Percentiles rank a stretch among this genome's conserved stretches.
These are phyloP conservation scores for Wickerhamomyces queroliae DNA, from an alignment of 805 yeast genomes.

Conservation along the genomic window DNA sequence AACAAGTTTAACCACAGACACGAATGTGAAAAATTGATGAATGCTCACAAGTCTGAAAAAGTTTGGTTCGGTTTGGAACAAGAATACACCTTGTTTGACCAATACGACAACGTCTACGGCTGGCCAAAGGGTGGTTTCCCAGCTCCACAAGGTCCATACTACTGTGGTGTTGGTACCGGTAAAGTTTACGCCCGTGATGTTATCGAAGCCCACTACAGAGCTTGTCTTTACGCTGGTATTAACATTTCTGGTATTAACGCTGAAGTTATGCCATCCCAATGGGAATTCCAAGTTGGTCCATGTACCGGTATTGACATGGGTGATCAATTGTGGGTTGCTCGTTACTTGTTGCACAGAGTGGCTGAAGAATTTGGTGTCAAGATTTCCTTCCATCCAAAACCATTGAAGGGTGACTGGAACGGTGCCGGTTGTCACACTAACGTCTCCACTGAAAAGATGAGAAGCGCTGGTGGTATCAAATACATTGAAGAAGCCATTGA, in stretches of 20 bases:
- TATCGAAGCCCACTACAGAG: constrained; percentile 98
- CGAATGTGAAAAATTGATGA: constrained; percentile 92
- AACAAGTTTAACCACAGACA: constrained; percentile 98
- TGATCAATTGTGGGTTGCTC: constrained; percentile 94
- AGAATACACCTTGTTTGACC: constrained; percentile 95
- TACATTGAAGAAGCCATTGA: constrained; percentile 87
- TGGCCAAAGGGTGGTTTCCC: constrained; percentile 99
- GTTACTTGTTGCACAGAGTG: constrained; percentile 87
- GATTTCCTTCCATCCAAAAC: constrained; percentile 99
- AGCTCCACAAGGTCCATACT: constrained; percentile 99
- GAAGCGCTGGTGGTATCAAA: constrained; percentile 95
- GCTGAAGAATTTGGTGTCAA: constrained; percentile 99
- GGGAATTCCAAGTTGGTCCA: constrained; percentile 99
- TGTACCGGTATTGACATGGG: constrained; percentile 95
- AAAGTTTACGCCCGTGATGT: constrained; percentile 97
- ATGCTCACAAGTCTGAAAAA: constrained; percentile 76
- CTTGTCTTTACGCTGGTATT: constrained; percentile 91
- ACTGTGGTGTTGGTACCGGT: constrained; percentile 99
- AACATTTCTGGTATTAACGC: constrained; percentile 95
- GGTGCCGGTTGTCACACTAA: constrained; percentile 99
- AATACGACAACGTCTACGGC: constrained; percentile 84
- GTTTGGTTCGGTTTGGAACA: constrained; percentile 99
- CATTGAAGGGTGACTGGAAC: constrained; percentile 98
- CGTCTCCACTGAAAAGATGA: constrained; percentile 89
- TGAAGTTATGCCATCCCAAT: constrained; percentile 99